Conservation (phyloP, 1,284 basidiomycete genomes). For the Naganishia sp. region DNA sequence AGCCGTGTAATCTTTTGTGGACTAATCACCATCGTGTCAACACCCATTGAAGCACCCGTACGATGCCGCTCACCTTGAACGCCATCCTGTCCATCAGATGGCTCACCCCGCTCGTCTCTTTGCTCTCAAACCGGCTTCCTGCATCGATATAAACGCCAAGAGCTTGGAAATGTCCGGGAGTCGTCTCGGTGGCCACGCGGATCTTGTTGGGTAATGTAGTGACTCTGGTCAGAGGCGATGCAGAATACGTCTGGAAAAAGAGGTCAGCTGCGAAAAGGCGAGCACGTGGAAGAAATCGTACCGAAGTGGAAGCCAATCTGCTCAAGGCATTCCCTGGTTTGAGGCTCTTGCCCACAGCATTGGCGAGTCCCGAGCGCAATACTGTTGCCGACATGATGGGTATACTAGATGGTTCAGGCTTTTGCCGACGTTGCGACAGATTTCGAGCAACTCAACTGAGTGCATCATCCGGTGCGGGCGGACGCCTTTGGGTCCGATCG, state of each 20-base stretch:
- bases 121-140: slow-evolving; percentile 86
- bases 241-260: slow-evolving; percentile 3
- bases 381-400: slow-evolving; percentile 17
- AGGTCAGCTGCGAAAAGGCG: not conserved
- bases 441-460: too few species aligned
- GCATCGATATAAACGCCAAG: slow-evolving; percentile 92
- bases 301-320: slow-evolving; percentile 23
- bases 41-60: not conserved
- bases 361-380: slow-evolving; percentile 17
- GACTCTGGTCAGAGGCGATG: slow-evolving; percentile 47
- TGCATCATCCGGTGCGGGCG: too few species aligned
- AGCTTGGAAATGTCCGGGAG: slow-evolving; percentile 92
- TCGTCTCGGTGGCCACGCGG: slow-evolving; percentile 85
- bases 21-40: not conserved
- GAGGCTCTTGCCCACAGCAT: slow-evolving; percentile 15
- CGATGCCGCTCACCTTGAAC: slow-evolving; percentile 73
- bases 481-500: not conserved
- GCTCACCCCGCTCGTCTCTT: slow-evolving; percentile 74
- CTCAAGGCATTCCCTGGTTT: slow-evolving; percentile 4
- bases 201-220: slow-evolving; percentile 91
- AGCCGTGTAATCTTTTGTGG: slow-evolving; percentile 45
- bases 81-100: slow-evolving; percentile 94
- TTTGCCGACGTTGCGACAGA: too few species aligned
- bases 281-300: not conserved
- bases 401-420: not conserved